A percentile compares a stretch with the other conserved stretches of the same genome.
These are phyloP conservation scores for Yamadazyma friedrichii DNA, from an alignment of 1,139 yeast genomes.

Conservation along the genomic window DNA sequence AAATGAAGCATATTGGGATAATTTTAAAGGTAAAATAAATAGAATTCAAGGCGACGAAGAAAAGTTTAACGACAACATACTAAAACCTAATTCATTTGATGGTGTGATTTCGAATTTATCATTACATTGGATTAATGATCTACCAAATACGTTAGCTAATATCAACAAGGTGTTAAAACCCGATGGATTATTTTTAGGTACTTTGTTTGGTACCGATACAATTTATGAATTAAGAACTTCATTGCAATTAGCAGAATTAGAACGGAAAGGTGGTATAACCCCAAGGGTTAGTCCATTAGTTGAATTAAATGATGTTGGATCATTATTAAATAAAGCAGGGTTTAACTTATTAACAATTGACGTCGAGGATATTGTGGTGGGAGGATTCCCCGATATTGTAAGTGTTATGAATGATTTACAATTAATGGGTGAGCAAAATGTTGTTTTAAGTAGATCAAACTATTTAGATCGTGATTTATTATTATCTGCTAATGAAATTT, in stretches of 20 bases:
- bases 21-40: slow-evolving; percentile 42
- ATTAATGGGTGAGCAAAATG: slow-evolving; percentile 83
- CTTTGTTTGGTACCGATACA: slow-evolving; percentile 86
- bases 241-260: slow-evolving; percentile 78
- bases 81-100: slow-evolving; percentile 53
- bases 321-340: slow-evolving; percentile 69
- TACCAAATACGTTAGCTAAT: slow-evolving; percentile 60
- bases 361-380: slow-evolving; percentile 77
- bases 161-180: slow-evolving; percentile 68
- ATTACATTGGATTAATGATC: slow-evolving; percentile 83
- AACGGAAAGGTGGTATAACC: slow-evolving; percentile 74
- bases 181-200: slow-evolving; percentile 80
- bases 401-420: slow-evolving; percentile 71
- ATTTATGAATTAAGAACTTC: slow-evolving; percentile 77
- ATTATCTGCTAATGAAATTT: slow-evolving; percentile 74
- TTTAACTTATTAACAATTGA: slow-evolving; percentile 81
- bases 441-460: slow-evolving; percentile 57
- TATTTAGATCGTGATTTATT: slow-evolving; percentile 63
- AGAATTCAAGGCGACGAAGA: slow-evolving; percentile 70
- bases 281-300: slow-evolving; percentile 83
- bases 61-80: slow-evolving; percentile 38
- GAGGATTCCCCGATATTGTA: slow-evolving; percentile 73
- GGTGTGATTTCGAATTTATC: slow-evolving; percentile 74
- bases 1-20: slow-evolving; percentile 30
- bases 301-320: slow-evolving; percentile 74